A percentile compares a stretch with the other conserved stretches of the same genome.
phyloP scores from a whole-genome alignment of 208 protist species.

The Wallacemonas sp. region DNA sequence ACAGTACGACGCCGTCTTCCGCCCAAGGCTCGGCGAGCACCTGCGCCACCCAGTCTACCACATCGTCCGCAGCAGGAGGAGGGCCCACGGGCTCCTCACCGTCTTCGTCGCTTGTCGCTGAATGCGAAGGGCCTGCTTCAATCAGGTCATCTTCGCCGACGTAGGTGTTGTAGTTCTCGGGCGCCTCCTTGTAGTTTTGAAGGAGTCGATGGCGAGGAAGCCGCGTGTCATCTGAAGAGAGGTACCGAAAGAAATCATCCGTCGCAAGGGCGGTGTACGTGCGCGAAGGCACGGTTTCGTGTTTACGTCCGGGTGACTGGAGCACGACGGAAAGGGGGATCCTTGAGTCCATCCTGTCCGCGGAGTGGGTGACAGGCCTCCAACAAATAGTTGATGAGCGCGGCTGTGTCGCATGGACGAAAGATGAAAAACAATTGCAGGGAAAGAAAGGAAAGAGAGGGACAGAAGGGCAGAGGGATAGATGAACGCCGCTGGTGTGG shows the following conservation, averaged over 20 bases:
- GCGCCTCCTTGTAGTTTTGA: constrained; percentile 18
- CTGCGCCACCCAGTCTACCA: constrained; percentile 56
- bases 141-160: constrained; percentile 63
- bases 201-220: constrained; percentile 54
- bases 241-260: constrained; percentile 62
- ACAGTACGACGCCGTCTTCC: constrained; percentile 69
- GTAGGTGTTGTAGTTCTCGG: constrained; percentile 79
- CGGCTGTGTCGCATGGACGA: neutral
- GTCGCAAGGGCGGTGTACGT: constrained; percentile 32
- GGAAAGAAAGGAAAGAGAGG: neutral
- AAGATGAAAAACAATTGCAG: constrained; percentile 9
- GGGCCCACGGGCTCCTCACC: neutral
- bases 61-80: constrained; percentile 21
- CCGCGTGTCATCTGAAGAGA: constrained; percentile 77
- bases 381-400: too few species aligned
- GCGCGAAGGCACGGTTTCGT: constrained; percentile 46
- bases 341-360: constrained; percentile 37
- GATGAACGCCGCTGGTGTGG: too few species aligned
- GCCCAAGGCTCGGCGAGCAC: constrained; percentile 15
- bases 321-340: constrained; percentile 65
- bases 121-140: neutral
- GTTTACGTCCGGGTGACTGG: constrained; percentile 21
- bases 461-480: neutral
- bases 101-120: neutral
- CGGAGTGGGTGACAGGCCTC: too few species aligned